These are phyloP conservation scores for Entophlyctis luteolus DNA, from an alignment of 192 early-diverging fungal species.

Conservation along the genomic window DNA sequence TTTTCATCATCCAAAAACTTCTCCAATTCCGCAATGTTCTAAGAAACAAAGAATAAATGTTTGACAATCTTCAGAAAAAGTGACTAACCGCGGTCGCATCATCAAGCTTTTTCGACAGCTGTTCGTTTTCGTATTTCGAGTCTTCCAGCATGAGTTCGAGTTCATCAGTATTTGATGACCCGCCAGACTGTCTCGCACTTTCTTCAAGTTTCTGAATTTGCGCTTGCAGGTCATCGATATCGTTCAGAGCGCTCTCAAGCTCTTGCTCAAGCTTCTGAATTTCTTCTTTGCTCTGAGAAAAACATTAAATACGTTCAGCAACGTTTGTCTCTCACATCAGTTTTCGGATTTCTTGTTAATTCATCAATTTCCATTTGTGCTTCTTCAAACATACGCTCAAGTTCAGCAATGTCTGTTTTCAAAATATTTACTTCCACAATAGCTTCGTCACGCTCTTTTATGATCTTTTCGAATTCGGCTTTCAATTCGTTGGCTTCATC, in stretches of 20 bases:
- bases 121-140: neutral
- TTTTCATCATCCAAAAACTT: slow-evolving; percentile 2
- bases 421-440: neutral
- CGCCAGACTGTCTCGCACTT: neutral
- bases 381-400: slow-evolving; percentile 25
- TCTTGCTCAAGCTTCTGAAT: slow-evolving; percentile 3
- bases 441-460: slow-evolving; percentile 15
- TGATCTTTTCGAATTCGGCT: neutral
- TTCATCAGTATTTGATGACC: slow-evolving; percentile 5
- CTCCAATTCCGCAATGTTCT: slow-evolving; percentile 6
- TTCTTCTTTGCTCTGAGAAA: too few relatives aligned
- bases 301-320: too few relatives aligned
- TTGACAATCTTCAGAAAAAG: too few relatives aligned
- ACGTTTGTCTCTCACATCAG: too few relatives aligned
- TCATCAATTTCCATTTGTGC: slow-evolving; percentile 17
- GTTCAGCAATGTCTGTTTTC: slow-evolving; percentile 5
- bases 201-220: neutral
- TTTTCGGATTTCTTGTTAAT: too few relatives aligned
- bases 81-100: neutral
- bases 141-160: slow-evolving; percentile 9
- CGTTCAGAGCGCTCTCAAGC: neutral
- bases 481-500: neutral
- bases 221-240: slow-evolving; percentile 2
- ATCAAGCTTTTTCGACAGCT: neutral
- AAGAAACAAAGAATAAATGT: too few relatives aligned